Conservation (phyloP, 2,329 filamentous ascomycete species). For the Mariannaea elegans region DNA sequence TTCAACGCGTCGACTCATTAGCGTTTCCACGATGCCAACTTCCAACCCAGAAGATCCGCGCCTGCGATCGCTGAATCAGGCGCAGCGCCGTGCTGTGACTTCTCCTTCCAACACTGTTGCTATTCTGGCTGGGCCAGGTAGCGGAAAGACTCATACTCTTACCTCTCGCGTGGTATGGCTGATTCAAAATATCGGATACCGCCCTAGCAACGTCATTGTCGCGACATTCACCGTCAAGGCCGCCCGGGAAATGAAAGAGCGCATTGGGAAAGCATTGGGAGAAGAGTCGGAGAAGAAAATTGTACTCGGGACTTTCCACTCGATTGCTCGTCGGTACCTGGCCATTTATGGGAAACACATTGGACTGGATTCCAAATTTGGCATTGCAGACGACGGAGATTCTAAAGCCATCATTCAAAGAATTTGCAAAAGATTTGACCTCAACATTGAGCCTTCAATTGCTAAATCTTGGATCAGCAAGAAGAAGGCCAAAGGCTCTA, state of each 20-base stretch:
- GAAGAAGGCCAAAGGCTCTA: constrained; percentile 66
- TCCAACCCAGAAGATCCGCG: constrained; percentile 44
- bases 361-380: constrained; percentile 83
- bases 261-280: constrained; percentile 84
- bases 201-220: constrained; percentile 89
- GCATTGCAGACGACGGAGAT: constrained; percentile 88
- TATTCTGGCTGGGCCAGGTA: constrained; percentile 73
- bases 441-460: constrained; percentile 73
- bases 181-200: constrained; percentile 74
- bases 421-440: constrained; percentile 78
- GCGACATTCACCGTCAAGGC: constrained; percentile 98
- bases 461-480: constrained; percentile 82
- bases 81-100: constrained; percentile 65
- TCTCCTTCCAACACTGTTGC: constrained; percentile 65
- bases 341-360: constrained; percentile 85
- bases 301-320: constrained; percentile 93
- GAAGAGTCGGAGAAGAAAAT: constrained; percentile 78
- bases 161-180: constrained; percentile 93
- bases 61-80: constrained; percentile 61
- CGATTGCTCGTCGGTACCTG: constrained; percentile 86
- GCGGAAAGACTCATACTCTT: constrained; percentile 94
- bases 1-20: constrained; percentile 31
- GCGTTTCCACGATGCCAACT: constrained; percentile 40
- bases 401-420: constrained; percentile 81
- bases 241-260: constrained; percentile 89